Evolutionary conservation across 371 early-diverging fungal genomes (phyloP), one percentile per base, ranked within the genome.

Genomic region (Mucor ambiguus): DNA sequence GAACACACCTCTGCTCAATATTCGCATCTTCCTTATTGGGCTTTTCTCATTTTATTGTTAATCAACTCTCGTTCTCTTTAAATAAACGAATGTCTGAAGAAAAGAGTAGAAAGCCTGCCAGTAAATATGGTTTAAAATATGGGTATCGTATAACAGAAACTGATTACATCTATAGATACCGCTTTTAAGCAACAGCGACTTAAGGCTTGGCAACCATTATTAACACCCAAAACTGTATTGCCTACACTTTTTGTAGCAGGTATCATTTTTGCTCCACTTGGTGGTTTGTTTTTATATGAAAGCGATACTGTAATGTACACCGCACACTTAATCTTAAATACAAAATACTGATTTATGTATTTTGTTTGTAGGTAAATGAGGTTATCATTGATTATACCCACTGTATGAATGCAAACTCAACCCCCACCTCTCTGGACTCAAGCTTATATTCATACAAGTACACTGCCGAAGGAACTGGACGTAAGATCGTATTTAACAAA

Each of bases 101-200:
- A 44, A 82, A 79, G 69, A 78, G 75, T 24, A 76, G 71, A 73
- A 82, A 77, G 28, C 82, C 82, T 60, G 78, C 82, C 20, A 82
- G 82, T 82, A 75, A 61, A 26, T 49, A 52, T 41, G 14, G 9
- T 16, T 22, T n/a, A 0, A 6, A 6, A 44, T 20, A 22, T 37
- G 49, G 18, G 18, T 16, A 18, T 30, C 10, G 48, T 43, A 55
- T 18, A 41, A 41, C 18, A 18, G 4, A 18, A 61, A 6, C 32
- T 35, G 35, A 41, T 30, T 32, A 18, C 2, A 28, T 54, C 24
- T 11, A 28, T 74, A 89, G 88, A 95, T 80, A 93, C 93, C 48
- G 94, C 96, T 8, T 95, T 95, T 75, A 94, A 93, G 78, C 96
- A 96, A 79, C 95, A 96, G 73, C 88, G 95, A 29, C 87, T 96